Evolutionary conservation across 2,329 filamentous ascomycete genomes (phyloP).

Genomic region (Diaporthe destruens): DNA sequence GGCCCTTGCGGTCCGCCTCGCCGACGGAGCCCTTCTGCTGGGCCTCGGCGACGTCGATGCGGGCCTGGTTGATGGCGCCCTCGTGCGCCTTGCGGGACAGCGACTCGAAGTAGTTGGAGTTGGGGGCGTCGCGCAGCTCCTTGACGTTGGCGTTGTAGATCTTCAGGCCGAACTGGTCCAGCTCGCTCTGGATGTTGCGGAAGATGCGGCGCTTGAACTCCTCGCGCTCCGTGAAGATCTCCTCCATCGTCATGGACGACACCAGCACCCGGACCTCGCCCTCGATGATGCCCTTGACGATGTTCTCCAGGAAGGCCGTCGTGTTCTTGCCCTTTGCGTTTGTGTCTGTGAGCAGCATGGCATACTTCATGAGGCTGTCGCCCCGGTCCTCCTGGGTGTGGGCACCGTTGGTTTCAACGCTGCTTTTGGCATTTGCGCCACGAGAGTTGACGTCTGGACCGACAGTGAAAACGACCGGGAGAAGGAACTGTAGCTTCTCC

Average conservation of each 20-base stretch:
- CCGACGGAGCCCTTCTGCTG: conserved; percentile 78
- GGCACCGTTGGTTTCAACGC: conserved; percentile 41
- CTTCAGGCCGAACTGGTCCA: conserved; percentile 83
- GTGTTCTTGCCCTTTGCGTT: conserved; percentile 54
- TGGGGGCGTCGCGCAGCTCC: conserved; percentile 85
- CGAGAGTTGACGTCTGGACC: conserved; percentile 79
- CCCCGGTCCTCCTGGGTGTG: conserved; percentile 61
- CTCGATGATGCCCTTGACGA: conserved; percentile 91
- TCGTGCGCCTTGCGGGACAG: conserved; percentile 87
- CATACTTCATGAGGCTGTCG: conserved; percentile 83
- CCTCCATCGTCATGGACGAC: conserved; percentile 92
- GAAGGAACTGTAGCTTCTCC: conserved; percentile 85
- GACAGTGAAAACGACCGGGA: conserved; percentile 88
- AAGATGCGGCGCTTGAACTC: conserved; percentile 74
- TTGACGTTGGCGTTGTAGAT: conserved; percentile 84
- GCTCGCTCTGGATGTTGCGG: conserved; percentile 81
- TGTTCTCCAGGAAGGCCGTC: conserved; percentile 79
- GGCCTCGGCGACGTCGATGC: conserved; percentile 74
- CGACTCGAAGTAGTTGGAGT: conserved; percentile 86
- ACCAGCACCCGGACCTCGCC: conserved; percentile 88
- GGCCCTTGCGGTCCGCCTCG: conserved; percentile 81
- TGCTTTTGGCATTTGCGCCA: conserved; percentile 57
- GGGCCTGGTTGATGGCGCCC: conserved; percentile 84
- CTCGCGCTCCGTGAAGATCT: conserved; percentile 66
- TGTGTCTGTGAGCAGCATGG: conserved; percentile 79